These are phyloP conservation scores for Eutrema japonicum DNA, from an alignment of 345 rosid genomes.

Conservation along the genomic window DNA sequence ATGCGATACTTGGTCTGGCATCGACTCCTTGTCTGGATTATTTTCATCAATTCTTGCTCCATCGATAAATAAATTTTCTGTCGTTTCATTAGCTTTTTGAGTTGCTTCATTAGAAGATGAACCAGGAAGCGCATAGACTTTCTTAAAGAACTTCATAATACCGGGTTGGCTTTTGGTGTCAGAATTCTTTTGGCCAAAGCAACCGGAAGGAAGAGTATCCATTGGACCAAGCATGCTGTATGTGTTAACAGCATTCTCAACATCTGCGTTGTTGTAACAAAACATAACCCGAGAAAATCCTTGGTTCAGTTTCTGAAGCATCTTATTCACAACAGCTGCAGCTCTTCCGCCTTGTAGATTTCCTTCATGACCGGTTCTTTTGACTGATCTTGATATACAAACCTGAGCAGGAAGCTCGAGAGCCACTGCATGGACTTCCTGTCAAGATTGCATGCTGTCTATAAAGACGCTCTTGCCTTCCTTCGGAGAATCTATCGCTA, in stretches of 20 bases:
- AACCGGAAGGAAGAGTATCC: constrained; percentile 69
- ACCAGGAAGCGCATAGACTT: constrained; percentile 51
- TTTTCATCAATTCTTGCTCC: no score
- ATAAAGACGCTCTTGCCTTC: constrained; percentile 80
- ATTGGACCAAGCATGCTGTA: constrained; percentile 58
- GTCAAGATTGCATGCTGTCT: constrained; percentile 87
- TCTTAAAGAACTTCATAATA: constrained; percentile 89
- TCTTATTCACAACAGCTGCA: constrained; percentile 87
- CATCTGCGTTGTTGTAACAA: constrained; percentile 73
- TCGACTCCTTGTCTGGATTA: no score
- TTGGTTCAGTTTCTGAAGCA: constrained; percentile 76
- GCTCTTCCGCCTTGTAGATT: constrained; percentile 96
- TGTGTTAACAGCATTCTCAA: constrained; percentile 52
- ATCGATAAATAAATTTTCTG: constrained; percentile 21
- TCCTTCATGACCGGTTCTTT: constrained; percentile 86
- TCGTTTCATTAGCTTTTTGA: constrained; percentile 34
- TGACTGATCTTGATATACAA: constrained; percentile 85
- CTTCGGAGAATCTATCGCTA: constrained; percentile 57
- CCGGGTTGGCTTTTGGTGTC: constrained; percentile 75
- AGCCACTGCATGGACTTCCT: constrained; percentile 73
- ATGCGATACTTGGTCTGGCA: constrained; percentile 34
- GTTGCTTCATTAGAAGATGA: constrained; percentile 44
- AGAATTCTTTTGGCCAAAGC: constrained; percentile 65
- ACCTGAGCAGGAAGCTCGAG: constrained; percentile 81
- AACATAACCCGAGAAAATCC: constrained; percentile 72